These are phyloP conservation scores for Vanrija pseudolonga DNA, from an alignment of 1,284 basidiomycete genomes.

Conservation along the genomic window DNA sequence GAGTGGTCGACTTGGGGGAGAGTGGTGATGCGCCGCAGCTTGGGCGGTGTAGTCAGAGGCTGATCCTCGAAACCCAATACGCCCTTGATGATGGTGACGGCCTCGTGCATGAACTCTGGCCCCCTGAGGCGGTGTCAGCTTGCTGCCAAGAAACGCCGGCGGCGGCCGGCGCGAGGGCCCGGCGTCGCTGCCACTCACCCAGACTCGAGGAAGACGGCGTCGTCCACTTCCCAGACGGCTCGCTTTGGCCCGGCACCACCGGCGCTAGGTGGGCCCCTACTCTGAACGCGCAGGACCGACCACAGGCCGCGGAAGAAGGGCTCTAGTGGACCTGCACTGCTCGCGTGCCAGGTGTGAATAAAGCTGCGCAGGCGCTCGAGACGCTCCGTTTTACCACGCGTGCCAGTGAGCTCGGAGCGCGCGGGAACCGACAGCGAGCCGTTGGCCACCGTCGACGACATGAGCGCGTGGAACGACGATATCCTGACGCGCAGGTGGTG, in stretches of 20 bases:
- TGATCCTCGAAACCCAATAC: constrained; percentile 43
- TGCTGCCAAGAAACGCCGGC: background rate
- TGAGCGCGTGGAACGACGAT: constrained; percentile 41
- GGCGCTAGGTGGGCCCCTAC: constrained; percentile 21
- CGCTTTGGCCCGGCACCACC: constrained; percentile 32
- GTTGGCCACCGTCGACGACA: constrained; percentile 30
- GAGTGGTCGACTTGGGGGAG: background rate
- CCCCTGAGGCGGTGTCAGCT: constrained; percentile 21
- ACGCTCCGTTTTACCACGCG: constrained; percentile 31
- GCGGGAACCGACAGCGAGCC: constrained; percentile 32
- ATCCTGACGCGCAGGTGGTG: constrained; percentile 41
- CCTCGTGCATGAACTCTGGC: constrained; percentile 46
- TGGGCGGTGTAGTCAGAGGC: constrained; percentile 33
- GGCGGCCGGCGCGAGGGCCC: too few species aligned
- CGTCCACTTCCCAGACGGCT: constrained; percentile 47
- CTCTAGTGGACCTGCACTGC: constrained; percentile 32
- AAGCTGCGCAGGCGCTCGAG: constrained; percentile 27
- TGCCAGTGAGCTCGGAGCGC: constrained; percentile 21
- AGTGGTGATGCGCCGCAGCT: constrained; percentile 19
- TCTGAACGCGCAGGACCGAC: constrained; percentile 34
- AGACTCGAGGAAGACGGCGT: constrained; percentile 46
- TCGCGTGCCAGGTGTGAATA: constrained; percentile 34
- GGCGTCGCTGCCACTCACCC: constrained; percentile 28
- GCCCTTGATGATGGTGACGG: constrained; percentile 41
- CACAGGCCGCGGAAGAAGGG: constrained; percentile 45